These are phyloP conservation scores for Volvariella surrecta DNA, from an alignment of 1,284 basidiomycete genomes.

Conservation along the genomic window DNA sequence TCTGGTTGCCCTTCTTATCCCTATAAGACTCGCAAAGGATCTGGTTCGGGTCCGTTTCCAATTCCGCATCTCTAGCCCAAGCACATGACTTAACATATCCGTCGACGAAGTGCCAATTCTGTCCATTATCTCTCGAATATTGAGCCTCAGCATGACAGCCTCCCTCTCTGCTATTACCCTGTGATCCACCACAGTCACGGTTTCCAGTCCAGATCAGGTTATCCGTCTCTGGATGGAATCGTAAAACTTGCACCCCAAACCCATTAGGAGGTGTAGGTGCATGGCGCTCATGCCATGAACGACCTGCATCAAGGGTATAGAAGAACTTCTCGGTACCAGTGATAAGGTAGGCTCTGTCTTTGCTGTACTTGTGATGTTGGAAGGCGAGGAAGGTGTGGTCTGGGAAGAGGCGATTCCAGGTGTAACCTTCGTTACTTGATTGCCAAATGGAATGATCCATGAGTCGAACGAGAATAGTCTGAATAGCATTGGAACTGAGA, in stretches of 20 bases:
- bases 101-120: slow-evolving; percentile 72
- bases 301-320: slow-evolving; percentile 81
- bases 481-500: slow-evolving; percentile 12
- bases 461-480: slow-evolving; percentile 83
- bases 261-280: slow-evolving; percentile 73
- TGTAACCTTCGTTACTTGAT: slow-evolving; percentile 91
- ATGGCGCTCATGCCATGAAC: slow-evolving; percentile 55
- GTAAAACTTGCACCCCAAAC: slow-evolving; percentile 70
- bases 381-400: slow-evolving; percentile 71
- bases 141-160: slow-evolving; percentile 68
- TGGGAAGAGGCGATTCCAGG: slow-evolving; percentile 67
- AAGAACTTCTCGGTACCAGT: slow-evolving; percentile 59
- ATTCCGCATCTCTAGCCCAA: slow-evolving; percentile 80
- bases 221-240: slow-evolving; percentile 87
- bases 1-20: slow-evolving; percentile 80
- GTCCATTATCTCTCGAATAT: slow-evolving; percentile 74
- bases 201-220: slow-evolving; percentile 88
- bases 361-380: slow-evolving; percentile 75
- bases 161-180: slow-evolving; percentile 14
- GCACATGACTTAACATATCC: slow-evolving; percentile 86
- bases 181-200: slow-evolving; percentile 43
- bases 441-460: slow-evolving; percentile 81
- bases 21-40: slow-evolving; percentile 90
- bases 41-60: slow-evolving; percentile 76
- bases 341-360: slow-evolving; percentile 86